These are phyloP conservation scores for Suillus sp. DNA, from an alignment of 768 basidiomycete species.

Conservation along the genomic window DNA sequence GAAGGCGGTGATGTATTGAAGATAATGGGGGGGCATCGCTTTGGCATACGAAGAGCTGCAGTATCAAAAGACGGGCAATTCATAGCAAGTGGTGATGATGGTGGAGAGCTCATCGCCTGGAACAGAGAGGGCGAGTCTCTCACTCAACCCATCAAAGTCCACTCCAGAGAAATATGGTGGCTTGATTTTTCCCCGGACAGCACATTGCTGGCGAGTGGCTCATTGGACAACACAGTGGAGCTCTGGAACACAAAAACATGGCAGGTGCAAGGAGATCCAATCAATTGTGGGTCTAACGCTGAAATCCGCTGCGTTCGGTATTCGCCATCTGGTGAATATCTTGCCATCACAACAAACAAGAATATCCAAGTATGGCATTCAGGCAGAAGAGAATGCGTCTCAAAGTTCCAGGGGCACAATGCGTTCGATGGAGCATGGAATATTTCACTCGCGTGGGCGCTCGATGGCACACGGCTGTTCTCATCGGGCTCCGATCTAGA, in stretches of 20 bases:
- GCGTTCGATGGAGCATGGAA: not conserved
- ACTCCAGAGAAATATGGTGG: not conserved
- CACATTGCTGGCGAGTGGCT: not conserved
- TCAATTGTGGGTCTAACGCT: not conserved
- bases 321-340: not conserved
- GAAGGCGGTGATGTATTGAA: not conserved
- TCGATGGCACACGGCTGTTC: not conserved
- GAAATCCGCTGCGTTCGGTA: not conserved
- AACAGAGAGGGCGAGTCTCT: not conserved
- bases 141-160: not conserved
- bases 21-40: not conserved
- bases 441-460: not conserved
- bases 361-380: constrained; percentile 5
- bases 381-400: not conserved
- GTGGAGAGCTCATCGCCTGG: not conserved
- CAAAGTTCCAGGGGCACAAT: not conserved
- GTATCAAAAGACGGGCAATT: not conserved
- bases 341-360: not conserved
- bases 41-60: rapidly evolving
- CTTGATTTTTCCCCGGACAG: not conserved
- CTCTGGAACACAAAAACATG: not conserved
- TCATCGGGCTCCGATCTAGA: rapidly evolving
- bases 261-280: not conserved
- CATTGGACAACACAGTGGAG: not conserved
- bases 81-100: not conserved